phyloP scores from a whole-genome alignment of 2,329 filamentous ascomycete genomes.

The Gnomoniopsis sp. region DNA sequence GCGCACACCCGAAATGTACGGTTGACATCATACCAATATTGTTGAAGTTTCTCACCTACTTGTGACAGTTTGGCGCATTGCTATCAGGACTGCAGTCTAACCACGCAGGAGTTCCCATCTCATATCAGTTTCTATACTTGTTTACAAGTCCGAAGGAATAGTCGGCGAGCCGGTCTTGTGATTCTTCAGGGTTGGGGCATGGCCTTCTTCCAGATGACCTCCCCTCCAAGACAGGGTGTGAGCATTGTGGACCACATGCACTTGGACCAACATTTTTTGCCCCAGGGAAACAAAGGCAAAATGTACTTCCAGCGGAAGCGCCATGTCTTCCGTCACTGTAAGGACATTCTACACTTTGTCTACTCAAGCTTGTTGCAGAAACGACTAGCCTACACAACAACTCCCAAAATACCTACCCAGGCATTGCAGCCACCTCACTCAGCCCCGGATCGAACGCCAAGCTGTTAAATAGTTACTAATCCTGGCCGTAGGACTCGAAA shows the following conservation, averaged over 20 bases:
- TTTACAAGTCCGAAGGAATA: neutral
- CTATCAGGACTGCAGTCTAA: neutral
- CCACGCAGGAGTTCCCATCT: neutral
- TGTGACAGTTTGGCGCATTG: too few species aligned
- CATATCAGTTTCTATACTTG: neutral
- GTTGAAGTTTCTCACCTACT: too few species aligned
- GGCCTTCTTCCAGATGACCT: conserved; percentile 14
- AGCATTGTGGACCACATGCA: conserved; percentile 7
- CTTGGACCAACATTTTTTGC: conserved; percentile 2
- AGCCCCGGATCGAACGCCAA: too few species aligned
- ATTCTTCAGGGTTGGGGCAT: neutral
- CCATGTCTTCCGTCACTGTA: conserved; percentile 1
- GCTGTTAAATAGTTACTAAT: too few species aligned
- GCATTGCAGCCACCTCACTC: too few species aligned
- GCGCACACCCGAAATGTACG: neutral
- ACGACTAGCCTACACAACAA: neutral
- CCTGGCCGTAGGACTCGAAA: neutral
- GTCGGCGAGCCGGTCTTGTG: neutral
- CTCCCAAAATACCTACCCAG: too few species aligned
- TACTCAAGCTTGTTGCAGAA: neutral
- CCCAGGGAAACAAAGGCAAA: too few species aligned
- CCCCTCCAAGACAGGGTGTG: conserved; percentile 11
- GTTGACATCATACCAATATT: neutral
- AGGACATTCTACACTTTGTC: conserved; percentile 4
- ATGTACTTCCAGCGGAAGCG: too few species aligned